These are phyloP conservation scores for Trichosphaerium sp. DNA, from an alignment of 78 protist species.

Conservation along the genomic window DNA sequence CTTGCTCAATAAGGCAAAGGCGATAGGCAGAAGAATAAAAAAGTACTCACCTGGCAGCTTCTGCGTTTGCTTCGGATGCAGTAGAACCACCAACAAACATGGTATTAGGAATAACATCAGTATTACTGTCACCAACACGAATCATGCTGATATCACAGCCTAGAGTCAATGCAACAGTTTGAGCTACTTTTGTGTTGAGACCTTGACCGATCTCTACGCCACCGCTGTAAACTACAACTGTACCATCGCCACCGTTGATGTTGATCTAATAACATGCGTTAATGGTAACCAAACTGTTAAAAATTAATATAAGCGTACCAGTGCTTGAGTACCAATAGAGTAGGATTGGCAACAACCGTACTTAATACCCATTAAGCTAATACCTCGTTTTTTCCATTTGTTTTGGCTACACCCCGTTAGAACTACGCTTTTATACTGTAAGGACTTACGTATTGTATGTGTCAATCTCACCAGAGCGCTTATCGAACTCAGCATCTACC, in stretches of 20 bases:
- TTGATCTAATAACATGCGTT: not conserved
- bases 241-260: slow-evolving; percentile 20
- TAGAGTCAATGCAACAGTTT: slow-evolving; percentile 26
- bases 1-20: too few relatives aligned
- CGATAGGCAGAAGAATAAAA: too few relatives aligned
- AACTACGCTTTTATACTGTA: too few relatives aligned
- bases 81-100: not conserved
- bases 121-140: slow-evolving; percentile 4
- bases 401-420: too few relatives aligned
- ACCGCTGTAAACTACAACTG: slow-evolving; percentile 12
- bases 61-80: not conserved
- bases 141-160: not conserved
- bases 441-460: slow-evolving; percentile 33
- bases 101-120: slow-evolving; percentile 4
- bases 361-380: slow-evolving; percentile 20
- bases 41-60: slow-evolving; percentile 29
- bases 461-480: not conserved
- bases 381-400: slow-evolving; percentile 41
- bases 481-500: not conserved
- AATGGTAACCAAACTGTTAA: slow-evolving; percentile 8
- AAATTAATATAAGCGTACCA: too few relatives aligned
- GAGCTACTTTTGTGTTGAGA: slow-evolving; percentile 38
- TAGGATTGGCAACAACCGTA: too few relatives aligned
- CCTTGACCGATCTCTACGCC: slow-evolving; percentile 66
- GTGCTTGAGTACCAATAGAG: slow-evolving; percentile 19